Percentiles rank a stretch among this genome's conserved stretches.
phyloP scores from a whole-genome alignment of 2,329 filamentous ascomycete genomes.

The Botrytis cinerea region DNA sequence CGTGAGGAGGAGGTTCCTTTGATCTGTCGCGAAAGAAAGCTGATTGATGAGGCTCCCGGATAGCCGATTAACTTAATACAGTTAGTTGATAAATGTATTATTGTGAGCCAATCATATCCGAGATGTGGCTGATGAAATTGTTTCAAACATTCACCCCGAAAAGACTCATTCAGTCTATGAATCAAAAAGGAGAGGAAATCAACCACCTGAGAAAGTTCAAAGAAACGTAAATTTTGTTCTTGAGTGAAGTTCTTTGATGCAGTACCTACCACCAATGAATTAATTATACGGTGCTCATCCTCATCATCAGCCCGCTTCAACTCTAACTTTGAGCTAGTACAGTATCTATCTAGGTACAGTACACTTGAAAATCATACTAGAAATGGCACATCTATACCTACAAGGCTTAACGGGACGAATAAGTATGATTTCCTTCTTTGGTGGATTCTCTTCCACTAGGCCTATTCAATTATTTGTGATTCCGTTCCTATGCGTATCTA shows the following conservation, averaged over 20 bases:
- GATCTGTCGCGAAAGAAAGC: constrained; percentile 25
- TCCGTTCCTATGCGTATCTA: neutral
- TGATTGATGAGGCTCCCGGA: constrained; percentile 20
- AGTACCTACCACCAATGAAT: neutral
- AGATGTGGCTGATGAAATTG: constrained; percentile 16
- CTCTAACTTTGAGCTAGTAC: neutral
- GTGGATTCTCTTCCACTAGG: neutral
- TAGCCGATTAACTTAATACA: constrained; percentile 3
- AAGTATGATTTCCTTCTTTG: neutral
- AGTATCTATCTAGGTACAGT: neutral
- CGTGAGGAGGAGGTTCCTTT: constrained; percentile 22
- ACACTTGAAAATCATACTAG: neutral
- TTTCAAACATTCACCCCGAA: constrained; percentile 12
- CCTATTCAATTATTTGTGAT: neutral
- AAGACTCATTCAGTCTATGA: constrained; percentile 3
- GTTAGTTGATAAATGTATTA: neutral
- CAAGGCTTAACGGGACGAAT: neutral
- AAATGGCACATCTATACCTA: neutral
- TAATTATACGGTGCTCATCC: neutral
- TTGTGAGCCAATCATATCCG: constrained; percentile 17
- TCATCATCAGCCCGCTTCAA: neutral
- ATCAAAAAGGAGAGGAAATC: neutral
- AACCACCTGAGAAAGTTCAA: neutral
- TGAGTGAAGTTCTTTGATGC: neutral
- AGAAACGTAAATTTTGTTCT: neutral